Evolutionary conservation across 345 rosid species (phyloP), one percentile per base, ranked within the genome.

Genomic region (Lepidium didymum): DNA sequence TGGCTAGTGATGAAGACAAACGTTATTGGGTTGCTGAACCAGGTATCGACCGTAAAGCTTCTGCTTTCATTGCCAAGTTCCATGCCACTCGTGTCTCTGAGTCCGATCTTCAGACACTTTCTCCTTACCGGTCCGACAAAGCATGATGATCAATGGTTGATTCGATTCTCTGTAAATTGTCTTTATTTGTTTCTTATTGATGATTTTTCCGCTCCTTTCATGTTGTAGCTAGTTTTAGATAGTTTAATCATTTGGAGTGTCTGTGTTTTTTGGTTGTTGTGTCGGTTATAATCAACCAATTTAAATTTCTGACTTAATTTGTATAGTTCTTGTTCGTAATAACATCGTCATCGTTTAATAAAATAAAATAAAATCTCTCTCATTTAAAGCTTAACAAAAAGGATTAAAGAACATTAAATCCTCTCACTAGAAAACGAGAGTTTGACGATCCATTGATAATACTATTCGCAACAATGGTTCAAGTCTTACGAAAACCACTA

Each of bases 41-140:
- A 10, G 85, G 83, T n/a, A 81, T 85, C 14, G 86, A 82, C 71
- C 57, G 81, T 19, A 82, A 68, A 70, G 86, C 89, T 19, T 70
- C 81, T 7, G 80, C 67, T 44, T 81, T 77, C 60, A 85, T 82
- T 4, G 78, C 76, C 50, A 85, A 79, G 75, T 79, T 82, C 67
- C 86, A 77, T 31, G 74, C 75, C 23, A 79, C 76, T 60, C 78
- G 66, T 23, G 72, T 71, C 53, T 43, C 76, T 6, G 76, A 70
- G 62, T 67, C 80, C 27, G 77, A 77, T 25, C 66, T 59, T 16
- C 77, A 77, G 43, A 69, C 76, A 13, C 46, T 69, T 25, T 51
- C 72, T 43, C 77, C 66, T 13, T 74, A 61, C 8, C 60, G 74
- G 21, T 74, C 69, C 9, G 41, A 72, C 11, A 72, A 58, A 68